phyloP scores from a whole-genome alignment of 768 basidiomycete species.

The Lentinus brumalis region DNA sequence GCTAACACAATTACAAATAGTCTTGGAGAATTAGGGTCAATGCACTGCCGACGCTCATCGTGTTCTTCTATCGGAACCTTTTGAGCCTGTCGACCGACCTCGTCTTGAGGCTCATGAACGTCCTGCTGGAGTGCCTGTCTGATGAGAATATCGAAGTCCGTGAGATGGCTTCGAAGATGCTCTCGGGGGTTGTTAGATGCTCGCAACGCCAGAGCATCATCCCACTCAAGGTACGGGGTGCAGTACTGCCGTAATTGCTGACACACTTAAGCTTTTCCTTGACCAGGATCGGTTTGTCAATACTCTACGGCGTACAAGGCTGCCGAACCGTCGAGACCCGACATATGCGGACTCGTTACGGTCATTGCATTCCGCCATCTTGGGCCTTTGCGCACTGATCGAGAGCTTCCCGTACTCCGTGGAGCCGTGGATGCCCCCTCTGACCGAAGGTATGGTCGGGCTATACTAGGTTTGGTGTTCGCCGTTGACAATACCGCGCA shows the following conservation, averaged over 20 bases:
- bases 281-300: conserved; percentile 77
- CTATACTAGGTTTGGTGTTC: background rate
- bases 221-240: conserved; percentile 67
- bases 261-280: conserved; percentile 4
- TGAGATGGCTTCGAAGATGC: conserved; percentile 84
- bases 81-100: conserved; percentile 69
- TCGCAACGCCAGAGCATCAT: conserved; percentile 88
- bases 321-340: conserved; percentile 72
- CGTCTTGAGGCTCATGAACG: conserved; percentile 76
- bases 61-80: conserved; percentile 91
- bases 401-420: conserved; percentile 62
- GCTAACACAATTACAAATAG: conserved; percentile 38
- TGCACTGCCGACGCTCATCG: conserved; percentile 83
- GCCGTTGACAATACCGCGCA: conserved; percentile 29
- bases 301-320: conserved; percentile 56
- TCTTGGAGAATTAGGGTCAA: conserved; percentile 91
- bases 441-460: conserved; percentile 64
- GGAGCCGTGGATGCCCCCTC: conserved; percentile 55
- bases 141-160: conserved; percentile 94
- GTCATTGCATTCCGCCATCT: conserved; percentile 70
- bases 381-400: conserved; percentile 51
- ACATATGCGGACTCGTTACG: conserved; percentile 73
- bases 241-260: background rate
- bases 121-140: conserved; percentile 77
- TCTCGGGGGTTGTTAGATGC: conserved; percentile 86